Conservation (phyloP, 176 grass and related monocot genomes). For the Secale cereale region DNA sequence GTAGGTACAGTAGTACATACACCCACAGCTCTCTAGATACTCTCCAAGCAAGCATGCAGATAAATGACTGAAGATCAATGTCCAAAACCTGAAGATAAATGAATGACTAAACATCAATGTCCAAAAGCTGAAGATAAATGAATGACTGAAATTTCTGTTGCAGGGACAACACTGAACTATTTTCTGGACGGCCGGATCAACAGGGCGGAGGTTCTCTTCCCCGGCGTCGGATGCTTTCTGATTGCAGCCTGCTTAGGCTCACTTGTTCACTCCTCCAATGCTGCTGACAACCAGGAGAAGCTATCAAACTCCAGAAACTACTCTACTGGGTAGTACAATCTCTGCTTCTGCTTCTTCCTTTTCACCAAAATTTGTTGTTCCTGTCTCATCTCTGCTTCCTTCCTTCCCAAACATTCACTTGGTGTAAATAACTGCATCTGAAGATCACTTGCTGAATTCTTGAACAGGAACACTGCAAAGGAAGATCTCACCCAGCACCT, state of each 20-base stretch:
- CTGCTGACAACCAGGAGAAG: conserved; percentile 82
- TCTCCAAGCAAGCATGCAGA: no score
- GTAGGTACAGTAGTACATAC: conserved; percentile 57
- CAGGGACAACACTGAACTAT: conserved; percentile 92
- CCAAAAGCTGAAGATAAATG: background rate
- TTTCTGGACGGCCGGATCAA: conserved; percentile 88
- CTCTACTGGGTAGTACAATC: conserved; percentile 32
- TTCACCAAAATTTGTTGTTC: background rate
- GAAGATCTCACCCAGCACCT: conserved; percentile 29
- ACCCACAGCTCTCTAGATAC: no score
- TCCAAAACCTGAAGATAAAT: no score
- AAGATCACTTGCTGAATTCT: background rate
- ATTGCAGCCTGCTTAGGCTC: conserved; percentile 87
- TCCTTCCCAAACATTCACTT: background rate
- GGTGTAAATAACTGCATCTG: background rate
- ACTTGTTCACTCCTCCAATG: conserved; percentile 86
- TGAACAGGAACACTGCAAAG: conserved; percentile 15
- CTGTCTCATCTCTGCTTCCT: background rate
- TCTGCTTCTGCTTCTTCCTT: background rate
- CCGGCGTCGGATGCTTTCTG: conserved; percentile 80
- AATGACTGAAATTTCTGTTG: background rate
- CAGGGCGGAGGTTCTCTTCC: conserved; percentile 86
- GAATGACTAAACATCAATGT: no score
- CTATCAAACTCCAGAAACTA: conserved; percentile 43
- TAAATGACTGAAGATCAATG: no score